phyloP scores from a whole-genome alignment of 768 basidiomycete genomes.

The Termitomyces sp. region DNA sequence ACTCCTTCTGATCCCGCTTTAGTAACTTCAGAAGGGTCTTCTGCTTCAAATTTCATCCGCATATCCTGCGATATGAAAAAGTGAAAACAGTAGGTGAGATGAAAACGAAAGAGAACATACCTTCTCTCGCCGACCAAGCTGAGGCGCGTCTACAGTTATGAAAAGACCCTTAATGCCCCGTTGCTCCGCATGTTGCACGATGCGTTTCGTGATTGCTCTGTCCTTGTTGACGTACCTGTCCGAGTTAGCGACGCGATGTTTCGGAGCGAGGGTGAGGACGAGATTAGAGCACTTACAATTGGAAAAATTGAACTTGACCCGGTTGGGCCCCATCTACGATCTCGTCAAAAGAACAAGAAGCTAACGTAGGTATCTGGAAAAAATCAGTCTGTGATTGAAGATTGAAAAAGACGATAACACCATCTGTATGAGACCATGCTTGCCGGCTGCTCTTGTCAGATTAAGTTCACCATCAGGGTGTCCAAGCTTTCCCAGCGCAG shows the following conservation, averaged over 20 bases:
- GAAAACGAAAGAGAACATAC: slow-evolving; percentile 18
- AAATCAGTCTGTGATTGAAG: background rate
- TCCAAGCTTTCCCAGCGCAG: slow-evolving; percentile 89
- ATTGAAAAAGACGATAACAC: slow-evolving; percentile 15
- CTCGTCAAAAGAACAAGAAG: slow-evolving; percentile 95
- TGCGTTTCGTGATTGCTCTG: slow-evolving; percentile 73
- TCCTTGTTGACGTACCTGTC: slow-evolving; percentile 88
- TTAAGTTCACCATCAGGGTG: slow-evolving; percentile 95
- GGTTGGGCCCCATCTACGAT: slow-evolving; percentile 81
- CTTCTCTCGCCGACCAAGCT: slow-evolving; percentile 90
- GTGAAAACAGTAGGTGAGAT: background rate
- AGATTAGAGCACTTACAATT: slow-evolving; percentile 52
- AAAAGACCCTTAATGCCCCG: slow-evolving; percentile 91
- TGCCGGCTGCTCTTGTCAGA: slow-evolving; percentile 83
- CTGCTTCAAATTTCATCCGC: slow-evolving; percentile 92
- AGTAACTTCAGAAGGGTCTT: slow-evolving; percentile 53
- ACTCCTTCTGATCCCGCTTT: slow-evolving; percentile 51
- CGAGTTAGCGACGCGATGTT: background rate
- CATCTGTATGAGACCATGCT: slow-evolving; percentile 57
- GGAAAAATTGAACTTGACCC: slow-evolving; percentile 80
- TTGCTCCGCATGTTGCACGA: slow-evolving; percentile 86
- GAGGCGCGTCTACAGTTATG: slow-evolving; percentile 97
- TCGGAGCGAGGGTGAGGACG: background rate
- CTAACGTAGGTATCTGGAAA: slow-evolving; percentile 84
- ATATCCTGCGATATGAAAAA: slow-evolving; percentile 53